Percentiles rank a stretch among this genome's conserved stretches.
phyloP scores from a whole-genome alignment of 495 filamentous ascomycete genomes.

The Talaromyces adpressus region DNA sequence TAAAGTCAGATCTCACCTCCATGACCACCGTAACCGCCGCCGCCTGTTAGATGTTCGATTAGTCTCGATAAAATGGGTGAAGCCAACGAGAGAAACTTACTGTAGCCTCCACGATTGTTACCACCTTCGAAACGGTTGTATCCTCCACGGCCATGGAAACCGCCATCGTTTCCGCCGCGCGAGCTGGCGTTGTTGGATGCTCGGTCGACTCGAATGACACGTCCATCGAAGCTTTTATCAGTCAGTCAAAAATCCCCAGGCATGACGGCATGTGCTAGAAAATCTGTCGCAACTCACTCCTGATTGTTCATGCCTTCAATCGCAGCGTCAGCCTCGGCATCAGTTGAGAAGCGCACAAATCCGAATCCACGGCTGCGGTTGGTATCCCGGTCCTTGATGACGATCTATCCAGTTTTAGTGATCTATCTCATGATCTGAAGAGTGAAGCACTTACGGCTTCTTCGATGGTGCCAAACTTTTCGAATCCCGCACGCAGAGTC shows the following conservation, averaged over 20 bases:
- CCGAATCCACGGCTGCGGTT: conserved; percentile 94
- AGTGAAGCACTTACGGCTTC: conserved; percentile 68
- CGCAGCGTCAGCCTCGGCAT: conserved; percentile 76
- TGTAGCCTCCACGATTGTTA: conserved; percentile 22
- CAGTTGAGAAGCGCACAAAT: conserved; percentile 81
- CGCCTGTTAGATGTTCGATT: conserved; percentile 12
- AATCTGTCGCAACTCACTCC: conserved; percentile 55
- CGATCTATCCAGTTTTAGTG: conserved; percentile 52
- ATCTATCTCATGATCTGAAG: neutral
- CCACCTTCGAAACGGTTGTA: conserved; percentile 28
- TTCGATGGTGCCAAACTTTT: conserved; percentile 79
- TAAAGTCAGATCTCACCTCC: conserved; percentile 12
- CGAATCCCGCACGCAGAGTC: conserved; percentile 77
- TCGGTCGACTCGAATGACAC: conserved; percentile 91
- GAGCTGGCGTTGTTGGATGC: conserved; percentile 69
- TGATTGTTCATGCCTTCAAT: conserved; percentile 85
- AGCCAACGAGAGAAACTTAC: neutral
- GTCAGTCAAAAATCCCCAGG: conserved; percentile 8
- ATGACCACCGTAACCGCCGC: conserved; percentile 24
- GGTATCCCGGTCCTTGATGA: conserved; percentile 96
- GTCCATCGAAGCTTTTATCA: conserved; percentile 79
- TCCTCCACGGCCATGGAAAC: conserved; percentile 40
- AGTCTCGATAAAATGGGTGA: neutral
- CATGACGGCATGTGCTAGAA: neutral
- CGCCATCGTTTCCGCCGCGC: conserved; percentile 29